Conservation (phyloP, 768 basidiomycete species). For the Galerina marginata region DNA sequence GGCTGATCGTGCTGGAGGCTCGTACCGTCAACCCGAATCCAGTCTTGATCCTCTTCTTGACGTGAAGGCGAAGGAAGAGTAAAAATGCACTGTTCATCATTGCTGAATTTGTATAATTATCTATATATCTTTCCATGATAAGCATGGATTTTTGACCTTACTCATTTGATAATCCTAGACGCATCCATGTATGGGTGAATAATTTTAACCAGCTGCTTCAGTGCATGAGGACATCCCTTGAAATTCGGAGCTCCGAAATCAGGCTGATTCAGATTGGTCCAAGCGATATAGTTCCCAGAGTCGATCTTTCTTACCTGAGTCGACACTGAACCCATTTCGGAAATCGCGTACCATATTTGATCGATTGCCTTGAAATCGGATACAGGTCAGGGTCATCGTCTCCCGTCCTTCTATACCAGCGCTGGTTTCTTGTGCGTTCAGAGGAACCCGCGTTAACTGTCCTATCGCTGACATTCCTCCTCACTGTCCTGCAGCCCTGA, state of each 20-base stretch:
- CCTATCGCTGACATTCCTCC: not conserved
- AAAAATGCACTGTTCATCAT: not conserved
- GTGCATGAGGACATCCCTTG: no score
- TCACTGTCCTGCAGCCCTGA: constrained; percentile 1
- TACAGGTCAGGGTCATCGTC: no score
- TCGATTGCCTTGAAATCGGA: no score
- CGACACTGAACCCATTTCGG: no score
- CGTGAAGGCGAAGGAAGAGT: constrained; percentile 41
- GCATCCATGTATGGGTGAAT: no score
- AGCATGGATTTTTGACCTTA: constrained; percentile 2
- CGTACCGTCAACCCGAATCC: constrained; percentile 88
- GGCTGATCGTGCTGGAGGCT: constrained; percentile 83
- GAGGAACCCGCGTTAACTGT: not conserved
- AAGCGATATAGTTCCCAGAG: no score
- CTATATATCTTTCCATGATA: constrained; percentile 13
- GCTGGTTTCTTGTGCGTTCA: not conserved
- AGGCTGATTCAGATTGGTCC: no score
- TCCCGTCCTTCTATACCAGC: no score
- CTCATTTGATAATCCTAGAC: not conserved
- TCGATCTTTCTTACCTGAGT: no score
- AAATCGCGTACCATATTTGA: no score
- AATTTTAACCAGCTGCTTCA: no score
- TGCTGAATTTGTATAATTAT: constrained; percentile 26
- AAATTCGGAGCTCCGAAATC: no score
- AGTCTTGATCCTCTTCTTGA: constrained; percentile 86